Percentiles rank a stretch among this genome's conserved stretches.
These are phyloP conservation scores for Amaranthus tricolor DNA, from an alignment of 179 eudicot genomes.

Conservation along the genomic window DNA sequence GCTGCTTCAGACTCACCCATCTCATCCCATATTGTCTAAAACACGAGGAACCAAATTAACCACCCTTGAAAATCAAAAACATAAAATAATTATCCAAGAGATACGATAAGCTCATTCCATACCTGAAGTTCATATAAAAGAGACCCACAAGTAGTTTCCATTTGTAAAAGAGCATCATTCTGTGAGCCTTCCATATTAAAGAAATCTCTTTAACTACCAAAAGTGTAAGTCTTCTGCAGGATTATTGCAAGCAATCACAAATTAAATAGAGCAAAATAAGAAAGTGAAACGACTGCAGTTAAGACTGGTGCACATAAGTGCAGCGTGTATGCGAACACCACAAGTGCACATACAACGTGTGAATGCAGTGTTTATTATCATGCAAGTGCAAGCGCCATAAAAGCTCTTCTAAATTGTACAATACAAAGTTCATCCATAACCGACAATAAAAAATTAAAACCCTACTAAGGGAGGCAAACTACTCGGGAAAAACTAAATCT, in stretches of 20 bases:
- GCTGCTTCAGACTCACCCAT: slow-evolving; percentile 82
- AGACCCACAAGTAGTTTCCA: slow-evolving; percentile 77
- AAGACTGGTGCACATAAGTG: neutral
- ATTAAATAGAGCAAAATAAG: neutral
- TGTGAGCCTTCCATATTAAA: slow-evolving; percentile 49
- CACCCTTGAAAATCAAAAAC: slow-evolving; percentile 6
- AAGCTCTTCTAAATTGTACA: no score
- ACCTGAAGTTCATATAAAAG: slow-evolving; percentile 93
- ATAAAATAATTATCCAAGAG: slow-evolving; percentile 10
- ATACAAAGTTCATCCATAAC: neutral
- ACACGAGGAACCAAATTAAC: slow-evolving; percentile 1
- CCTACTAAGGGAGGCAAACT: neutral
- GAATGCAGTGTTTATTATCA: no score
- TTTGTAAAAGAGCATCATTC: slow-evolving; percentile 52
- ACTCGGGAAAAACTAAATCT: neutral
- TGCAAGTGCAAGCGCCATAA: no score
- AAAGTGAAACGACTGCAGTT: neutral
- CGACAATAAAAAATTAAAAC: neutral
- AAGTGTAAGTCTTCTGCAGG: slow-evolving; percentile 1
- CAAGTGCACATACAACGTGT: no score
- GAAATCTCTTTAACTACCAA: slow-evolving; percentile 12
- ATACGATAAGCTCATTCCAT: slow-evolving; percentile 11
- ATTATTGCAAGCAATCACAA: neutral
- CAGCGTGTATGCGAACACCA: neutral
- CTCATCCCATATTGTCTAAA: slow-evolving; percentile 92